phyloP scores from a whole-genome alignment of 306 rosid species.

The Malus sieversii region DNA sequence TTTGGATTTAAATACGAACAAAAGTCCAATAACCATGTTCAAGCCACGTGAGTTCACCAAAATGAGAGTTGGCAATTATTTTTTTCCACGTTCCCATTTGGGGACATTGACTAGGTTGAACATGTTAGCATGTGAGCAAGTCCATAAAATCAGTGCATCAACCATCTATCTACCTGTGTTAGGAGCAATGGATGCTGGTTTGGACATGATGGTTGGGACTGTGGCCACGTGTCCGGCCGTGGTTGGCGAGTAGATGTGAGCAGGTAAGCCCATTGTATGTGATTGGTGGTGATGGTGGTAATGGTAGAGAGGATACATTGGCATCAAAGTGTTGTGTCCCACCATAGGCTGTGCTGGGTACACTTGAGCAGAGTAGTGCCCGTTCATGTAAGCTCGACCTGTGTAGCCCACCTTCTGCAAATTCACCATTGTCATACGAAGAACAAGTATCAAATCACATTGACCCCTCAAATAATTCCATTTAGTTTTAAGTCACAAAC shows the following conservation, averaged over 20 bases:
- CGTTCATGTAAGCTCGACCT: constrained; percentile 52
- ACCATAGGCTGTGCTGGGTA: constrained; percentile 54
- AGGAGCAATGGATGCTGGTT: constrained; percentile 42
- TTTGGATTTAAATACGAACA: not conserved
- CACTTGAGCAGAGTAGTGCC: constrained; percentile 40
- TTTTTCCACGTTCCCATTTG: not conserved
- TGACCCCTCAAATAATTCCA: not conserved
- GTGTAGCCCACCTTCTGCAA: constrained; percentile 50
- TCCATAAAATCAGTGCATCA: not conserved
- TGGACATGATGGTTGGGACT: constrained; percentile 46
- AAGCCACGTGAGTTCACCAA: constrained; percentile 3
- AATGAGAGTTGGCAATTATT: constrained; percentile 21
- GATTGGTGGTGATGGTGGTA: constrained; percentile 57
- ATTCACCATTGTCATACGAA: not conserved
- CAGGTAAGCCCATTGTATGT: constrained; percentile 60
- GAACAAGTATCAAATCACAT: constrained; percentile 5
- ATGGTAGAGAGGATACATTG: constrained; percentile 61
- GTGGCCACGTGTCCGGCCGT: constrained; percentile 30
- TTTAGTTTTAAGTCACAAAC: no score
- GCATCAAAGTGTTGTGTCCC: constrained; percentile 66
- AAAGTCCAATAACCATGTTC: not conserved
- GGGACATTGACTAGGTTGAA: constrained; percentile 2
- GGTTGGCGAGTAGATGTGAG: constrained; percentile 49
- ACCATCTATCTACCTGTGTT: constrained; percentile 43
- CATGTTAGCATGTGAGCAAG: constrained; percentile 7